Evolutionary conservation across 2,329 filamentous ascomycete species (phyloP).

Genomic region (Albifimbria verrucaria): DNA sequence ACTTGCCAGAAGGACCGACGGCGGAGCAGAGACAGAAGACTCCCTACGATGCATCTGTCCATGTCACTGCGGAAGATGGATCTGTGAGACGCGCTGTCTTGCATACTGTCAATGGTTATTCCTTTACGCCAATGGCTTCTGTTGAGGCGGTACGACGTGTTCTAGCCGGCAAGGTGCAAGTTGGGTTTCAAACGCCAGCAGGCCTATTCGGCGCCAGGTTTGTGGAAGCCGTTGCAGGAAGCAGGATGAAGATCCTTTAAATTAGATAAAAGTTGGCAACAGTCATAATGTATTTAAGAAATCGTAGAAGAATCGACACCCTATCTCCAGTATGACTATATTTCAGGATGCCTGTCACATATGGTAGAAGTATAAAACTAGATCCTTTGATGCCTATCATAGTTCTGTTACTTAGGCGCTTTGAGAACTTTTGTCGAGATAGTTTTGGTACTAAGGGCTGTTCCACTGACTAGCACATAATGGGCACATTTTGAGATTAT

Average conservation of each 20-base stretch:
- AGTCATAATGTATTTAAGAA: neutral
- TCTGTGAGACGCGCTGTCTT: slow-evolving; percentile 7
- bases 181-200: slow-evolving; percentile 16
- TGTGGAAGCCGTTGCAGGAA: slow-evolving; percentile 7
- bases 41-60: slow-evolving; percentile 16
- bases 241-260: neutral
- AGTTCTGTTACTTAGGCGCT: too few relatives aligned
- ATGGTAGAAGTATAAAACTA: too few relatives aligned
- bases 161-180: slow-evolving; percentile 7
- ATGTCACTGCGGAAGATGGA: slow-evolving; percentile 6
- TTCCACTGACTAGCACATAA: too few relatives aligned
- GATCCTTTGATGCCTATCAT: too few relatives aligned
- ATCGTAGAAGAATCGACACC: too few relatives aligned
- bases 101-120: slow-evolving; percentile 18
- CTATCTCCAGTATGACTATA: too few relatives aligned
- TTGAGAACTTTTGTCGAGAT: too few relatives aligned
- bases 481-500: too few relatives aligned
- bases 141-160: slow-evolving; percentile 12
- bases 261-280: neutral
- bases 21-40: slow-evolving; percentile 9
- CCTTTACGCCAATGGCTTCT: slow-evolving; percentile 14
- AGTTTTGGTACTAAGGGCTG: too few relatives aligned
- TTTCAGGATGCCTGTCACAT: too few relatives aligned
- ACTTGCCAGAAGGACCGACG: slow-evolving; percentile 14
- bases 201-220: slow-evolving; percentile 13